Evolutionary conservation across 306 rosid genomes (phyloP), one percentile per base, ranked within the genome.

Genomic region (Ochetophila trinervis): DNA sequence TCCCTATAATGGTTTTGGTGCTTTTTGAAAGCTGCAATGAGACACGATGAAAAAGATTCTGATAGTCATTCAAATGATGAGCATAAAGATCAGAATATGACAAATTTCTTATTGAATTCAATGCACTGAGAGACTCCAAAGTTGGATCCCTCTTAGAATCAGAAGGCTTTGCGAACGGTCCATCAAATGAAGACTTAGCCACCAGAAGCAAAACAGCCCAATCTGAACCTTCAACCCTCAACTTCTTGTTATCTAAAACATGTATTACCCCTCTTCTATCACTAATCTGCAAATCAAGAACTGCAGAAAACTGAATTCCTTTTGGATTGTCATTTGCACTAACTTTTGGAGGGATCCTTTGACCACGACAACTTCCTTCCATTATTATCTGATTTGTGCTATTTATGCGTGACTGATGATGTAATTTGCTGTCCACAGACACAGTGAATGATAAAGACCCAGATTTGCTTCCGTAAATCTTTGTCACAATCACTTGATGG

Each of bases 121-220:
- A 71, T 70, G 68, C 68, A 32, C 68, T 68, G 45, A 76, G 83
- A 52, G 95, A 77, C 75, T 87, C 88, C 13, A 82, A 84, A 79
- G 89, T 70, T 16, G 98, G 96, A 73, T 87, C 82, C 81, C 78
- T 92, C 74, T 83, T 83, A 40, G 96, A 89, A 77, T 80, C 87
- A 70, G 86, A 70, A 60, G 98, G 91, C 68, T 72, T 53, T 24
- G 85, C 79, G 79, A 89, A 87, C 72, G 98, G 88, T 52, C 95
- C 95, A 62, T 79, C 80, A 62, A 87, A 92, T 37, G 98, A 85
- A 49, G 98, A 85, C 44, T 89, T 63, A 55, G 96, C 96, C 70
- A 88, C 83, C 74, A 92, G 78, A 74, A 68, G 84, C 65, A 92
- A 66, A 64, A 85, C 73, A 77, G 85, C 91, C 92, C 82, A 85